A percentile compares a stretch with the other conserved stretches of the same genome.
Conservation (phyloP, 225 moss, liverwort and hornwort genomes). For the Neckera pumila region DNA sequence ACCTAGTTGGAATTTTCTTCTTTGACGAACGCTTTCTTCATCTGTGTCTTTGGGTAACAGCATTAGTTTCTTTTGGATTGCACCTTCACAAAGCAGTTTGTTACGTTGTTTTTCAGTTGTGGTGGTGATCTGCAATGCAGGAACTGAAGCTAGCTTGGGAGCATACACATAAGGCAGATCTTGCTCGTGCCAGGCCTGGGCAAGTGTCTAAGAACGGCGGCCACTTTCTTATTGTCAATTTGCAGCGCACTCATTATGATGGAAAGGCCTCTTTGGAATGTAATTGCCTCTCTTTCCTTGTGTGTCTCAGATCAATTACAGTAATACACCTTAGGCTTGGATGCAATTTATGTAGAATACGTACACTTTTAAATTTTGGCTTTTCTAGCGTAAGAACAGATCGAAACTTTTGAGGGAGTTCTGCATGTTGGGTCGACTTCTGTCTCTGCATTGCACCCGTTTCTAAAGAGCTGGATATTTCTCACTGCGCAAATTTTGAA, state of each 20-base stretch:
- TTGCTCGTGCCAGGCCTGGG: conserved; percentile 47
- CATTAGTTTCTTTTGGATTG: background rate
- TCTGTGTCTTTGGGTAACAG: background rate
- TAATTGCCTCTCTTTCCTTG: background rate
- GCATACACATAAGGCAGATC: conserved; percentile 43
- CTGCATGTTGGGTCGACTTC: background rate
- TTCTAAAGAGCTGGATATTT: background rate
- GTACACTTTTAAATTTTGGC: background rate
- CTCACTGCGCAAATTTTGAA: background rate
- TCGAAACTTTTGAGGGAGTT: background rate
- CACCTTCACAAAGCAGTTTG: background rate
- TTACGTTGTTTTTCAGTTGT: background rate
- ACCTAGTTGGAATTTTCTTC: background rate
- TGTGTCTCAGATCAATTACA: background rate
- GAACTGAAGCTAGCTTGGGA: conserved; percentile 32
- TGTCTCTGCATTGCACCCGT: background rate
- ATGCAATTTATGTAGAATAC: too few species aligned
- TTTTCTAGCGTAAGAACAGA: background rate
- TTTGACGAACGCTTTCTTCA: background rate
- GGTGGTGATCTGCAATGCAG: background rate
- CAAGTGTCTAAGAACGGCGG: conserved; percentile 41
- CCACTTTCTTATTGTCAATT: conserved; percentile 56
- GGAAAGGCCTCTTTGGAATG: conserved; percentile 43
- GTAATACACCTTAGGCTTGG: too few species aligned
- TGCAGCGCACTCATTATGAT: conserved; percentile 52